phyloP scores from a whole-genome alignment of 2,329 filamentous ascomycete genomes.

The Immersiporthe knoxdaviesiana region DNA sequence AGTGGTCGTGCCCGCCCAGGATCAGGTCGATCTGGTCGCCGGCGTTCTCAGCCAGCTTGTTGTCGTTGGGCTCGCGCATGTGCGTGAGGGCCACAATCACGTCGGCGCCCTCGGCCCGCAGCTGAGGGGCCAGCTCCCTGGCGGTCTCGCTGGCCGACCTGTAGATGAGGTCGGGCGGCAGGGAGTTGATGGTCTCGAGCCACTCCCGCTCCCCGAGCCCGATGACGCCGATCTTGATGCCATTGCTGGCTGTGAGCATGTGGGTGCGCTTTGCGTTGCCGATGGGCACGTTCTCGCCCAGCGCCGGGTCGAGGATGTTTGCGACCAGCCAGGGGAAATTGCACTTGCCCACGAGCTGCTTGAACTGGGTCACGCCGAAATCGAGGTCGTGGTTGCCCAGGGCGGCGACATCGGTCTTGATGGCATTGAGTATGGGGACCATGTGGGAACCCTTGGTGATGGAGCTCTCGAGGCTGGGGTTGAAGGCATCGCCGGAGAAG shows the following conservation, averaged over 20 bases:
- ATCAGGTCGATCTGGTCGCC: slow-evolving; percentile 81
- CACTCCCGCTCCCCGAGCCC: slow-evolving; percentile 87
- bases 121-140: slow-evolving; percentile 70
- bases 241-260: slow-evolving; percentile 79
- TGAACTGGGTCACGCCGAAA: slow-evolving; percentile 83
- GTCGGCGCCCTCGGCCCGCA: slow-evolving; percentile 78
- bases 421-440: slow-evolving; percentile 80
- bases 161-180: slow-evolving; percentile 83
- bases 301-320: slow-evolving; percentile 82
- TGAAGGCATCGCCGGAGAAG: slow-evolving; percentile 92
- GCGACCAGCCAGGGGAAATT: slow-evolving; percentile 88
- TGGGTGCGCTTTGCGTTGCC: slow-evolving; percentile 75
- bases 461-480: slow-evolving; percentile 84
- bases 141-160: slow-evolving; percentile 77
- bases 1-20: slow-evolving; percentile 88
- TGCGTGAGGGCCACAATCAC: slow-evolving; percentile 83
- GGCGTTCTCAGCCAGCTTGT: slow-evolving; percentile 77
- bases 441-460: slow-evolving; percentile 90
- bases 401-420: slow-evolving; percentile 79
- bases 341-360: slow-evolving; percentile 72
- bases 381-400: slow-evolving; percentile 92
- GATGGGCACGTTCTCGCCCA: slow-evolving; percentile 75
- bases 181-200: slow-evolving; percentile 84
- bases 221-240: slow-evolving; percentile 83
- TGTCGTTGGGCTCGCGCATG: slow-evolving; percentile 86